Conservation (phyloP, 495 filamentous ascomycete species). For the Endocarpon pusillum region DNA sequence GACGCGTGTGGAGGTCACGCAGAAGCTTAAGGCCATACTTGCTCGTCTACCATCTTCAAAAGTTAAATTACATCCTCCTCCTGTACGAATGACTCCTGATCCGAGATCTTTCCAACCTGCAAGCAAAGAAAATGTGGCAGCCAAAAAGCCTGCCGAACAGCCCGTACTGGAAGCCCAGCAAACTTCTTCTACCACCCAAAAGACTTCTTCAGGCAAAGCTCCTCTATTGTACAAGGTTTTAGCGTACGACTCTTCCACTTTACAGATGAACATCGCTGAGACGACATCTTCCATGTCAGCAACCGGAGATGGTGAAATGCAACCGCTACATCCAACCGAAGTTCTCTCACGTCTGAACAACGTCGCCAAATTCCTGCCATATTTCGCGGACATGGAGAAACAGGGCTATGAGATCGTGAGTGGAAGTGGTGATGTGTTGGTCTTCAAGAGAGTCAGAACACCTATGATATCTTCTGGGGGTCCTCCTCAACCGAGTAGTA, state of each 20-base stretch:
- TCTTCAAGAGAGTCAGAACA: slow-evolving; percentile 43
- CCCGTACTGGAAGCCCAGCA: no score
- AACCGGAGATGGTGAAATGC: slow-evolving; percentile 11
- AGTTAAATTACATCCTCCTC: no score
- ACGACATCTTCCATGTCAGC: slow-evolving; percentile 37
- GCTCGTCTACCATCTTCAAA: no score
- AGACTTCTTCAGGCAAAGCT: slow-evolving; percentile 6
- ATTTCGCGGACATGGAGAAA: slow-evolving; percentile 43
- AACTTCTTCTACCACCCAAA: no score
- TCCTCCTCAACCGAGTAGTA: slow-evolving; percentile 6
- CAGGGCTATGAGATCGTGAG: slow-evolving; percentile 62
- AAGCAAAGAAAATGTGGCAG: slow-evolving; percentile 9
- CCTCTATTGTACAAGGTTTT: slow-evolving; percentile 50
- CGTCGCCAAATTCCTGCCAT: slow-evolving; percentile 53
- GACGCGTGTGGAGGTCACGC: no score
- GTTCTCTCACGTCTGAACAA: slow-evolving; percentile 49
- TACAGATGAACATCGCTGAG: slow-evolving; percentile 41
- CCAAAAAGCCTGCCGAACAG: neutral
- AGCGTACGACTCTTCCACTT: slow-evolving; percentile 50
- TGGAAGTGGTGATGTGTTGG: slow-evolving; percentile 49
- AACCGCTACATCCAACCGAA: slow-evolving; percentile 37
- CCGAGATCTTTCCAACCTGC: no score
- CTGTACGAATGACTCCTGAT: no score
- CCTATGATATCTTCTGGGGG: slow-evolving; percentile 1
- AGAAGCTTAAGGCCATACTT: no score